phyloP scores from a whole-genome alignment of 495 filamentous ascomycete genomes.

The Aspergillus asperescens region DNA sequence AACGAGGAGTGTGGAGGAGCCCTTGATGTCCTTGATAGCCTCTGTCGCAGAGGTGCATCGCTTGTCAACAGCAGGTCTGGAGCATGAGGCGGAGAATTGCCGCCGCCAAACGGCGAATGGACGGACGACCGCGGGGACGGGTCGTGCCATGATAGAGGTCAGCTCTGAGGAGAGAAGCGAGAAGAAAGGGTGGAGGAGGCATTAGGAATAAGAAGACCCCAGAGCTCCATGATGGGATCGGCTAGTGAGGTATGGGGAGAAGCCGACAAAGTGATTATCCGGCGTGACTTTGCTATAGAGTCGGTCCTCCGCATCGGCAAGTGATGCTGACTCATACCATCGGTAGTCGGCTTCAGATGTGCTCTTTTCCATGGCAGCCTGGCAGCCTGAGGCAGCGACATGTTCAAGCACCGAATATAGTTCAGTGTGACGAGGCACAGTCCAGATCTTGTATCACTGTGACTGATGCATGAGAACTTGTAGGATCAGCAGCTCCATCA shows the following conservation, averaged over 20 bases:
- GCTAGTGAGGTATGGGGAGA: conserved; percentile 10
- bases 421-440: no score
- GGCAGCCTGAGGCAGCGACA: no score
- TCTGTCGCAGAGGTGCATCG: conserved; percentile 63
- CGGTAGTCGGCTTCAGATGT: no score
- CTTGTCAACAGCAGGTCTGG: conserved; percentile 69
- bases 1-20: conserved; percentile 63
- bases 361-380: no score
- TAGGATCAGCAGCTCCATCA: no score
- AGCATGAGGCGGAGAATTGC: conserved; percentile 59
- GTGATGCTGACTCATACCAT: background rate
- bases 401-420: no score
- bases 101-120: conserved; percentile 37
- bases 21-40: conserved; percentile 69
- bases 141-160: conserved; percentile 28
- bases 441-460: no score
- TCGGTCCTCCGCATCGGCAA: conserved; percentile 3
- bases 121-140: conserved; percentile 30
- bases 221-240: conserved; percentile 13
- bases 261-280: conserved; percentile 25
- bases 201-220: background rate
- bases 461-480: no score
- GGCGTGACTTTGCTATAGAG: conserved; percentile 14
- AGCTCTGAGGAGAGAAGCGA: conserved; percentile 3
- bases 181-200: background rate